phyloP scores from a whole-genome alignment of 139 green algal species.

The Chlamydomonas sp. region DNA sequence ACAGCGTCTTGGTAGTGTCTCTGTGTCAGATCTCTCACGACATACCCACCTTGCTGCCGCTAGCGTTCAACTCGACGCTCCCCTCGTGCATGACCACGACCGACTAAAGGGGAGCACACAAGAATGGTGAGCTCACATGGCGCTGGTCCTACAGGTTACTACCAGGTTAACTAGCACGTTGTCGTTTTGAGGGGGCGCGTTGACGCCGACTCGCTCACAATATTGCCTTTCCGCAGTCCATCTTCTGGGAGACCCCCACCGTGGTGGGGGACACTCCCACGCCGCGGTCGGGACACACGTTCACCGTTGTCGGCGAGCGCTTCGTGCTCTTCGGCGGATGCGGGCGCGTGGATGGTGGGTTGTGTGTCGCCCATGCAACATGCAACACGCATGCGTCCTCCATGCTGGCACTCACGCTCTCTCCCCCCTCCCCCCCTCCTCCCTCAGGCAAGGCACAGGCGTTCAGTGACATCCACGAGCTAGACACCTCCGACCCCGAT shows the following conservation, averaged over 20 bases:
- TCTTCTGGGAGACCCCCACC: slow-evolving; percentile 26
- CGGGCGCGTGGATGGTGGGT: slow-evolving; percentile 49
- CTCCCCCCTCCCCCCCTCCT: not conserved
- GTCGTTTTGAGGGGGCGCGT: no score
- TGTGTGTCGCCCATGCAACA: no score
- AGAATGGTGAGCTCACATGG: no score
- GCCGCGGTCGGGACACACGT: slow-evolving; percentile 64
- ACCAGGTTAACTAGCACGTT: no score
- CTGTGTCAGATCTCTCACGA: no score
- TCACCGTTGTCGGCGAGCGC: slow-evolving; percentile 54
- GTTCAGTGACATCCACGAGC: slow-evolving; percentile 67
- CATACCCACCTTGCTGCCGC: no score
- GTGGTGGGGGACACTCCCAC: slow-evolving; percentile 25
- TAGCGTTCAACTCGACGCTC: no score
- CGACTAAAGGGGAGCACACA: no score
- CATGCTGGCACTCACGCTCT: not conserved
- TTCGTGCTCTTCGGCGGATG: slow-evolving; percentile 72
- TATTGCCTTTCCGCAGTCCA: slow-evolving; percentile 26
- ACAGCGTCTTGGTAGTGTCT: no score
- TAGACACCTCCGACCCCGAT: slow-evolving; percentile 49
- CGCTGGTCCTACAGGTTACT: no score
- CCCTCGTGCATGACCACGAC: no score
- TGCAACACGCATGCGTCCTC: not conserved
- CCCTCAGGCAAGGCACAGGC: slow-evolving; percentile 56
- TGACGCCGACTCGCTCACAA: no score